A percentile compares a stretch with the other conserved stretches of the same genome.
Conservation (phyloP, 1,139 yeast species). For the Hansenula lynferdii region DNA sequence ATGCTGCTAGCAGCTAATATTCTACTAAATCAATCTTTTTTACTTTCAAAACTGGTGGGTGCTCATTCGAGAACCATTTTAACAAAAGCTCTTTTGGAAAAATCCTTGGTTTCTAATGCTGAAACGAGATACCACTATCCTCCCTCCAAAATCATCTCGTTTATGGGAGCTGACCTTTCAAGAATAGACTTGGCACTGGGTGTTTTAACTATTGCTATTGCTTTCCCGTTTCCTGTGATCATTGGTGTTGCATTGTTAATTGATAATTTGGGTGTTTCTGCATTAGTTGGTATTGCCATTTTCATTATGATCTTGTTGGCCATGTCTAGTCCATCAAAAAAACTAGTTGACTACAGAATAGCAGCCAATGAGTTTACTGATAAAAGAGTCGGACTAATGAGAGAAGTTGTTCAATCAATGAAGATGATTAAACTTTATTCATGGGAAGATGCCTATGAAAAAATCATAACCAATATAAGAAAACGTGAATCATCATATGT, state of each 20-base stretch:
- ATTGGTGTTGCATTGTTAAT: slow-evolving; percentile 57
- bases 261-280: slow-evolving; percentile 65
- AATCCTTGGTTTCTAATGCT: slow-evolving; percentile 54
- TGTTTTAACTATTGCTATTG: slow-evolving; percentile 57
- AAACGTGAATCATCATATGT: slow-evolving; percentile 39
- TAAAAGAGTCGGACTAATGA: slow-evolving; percentile 42
- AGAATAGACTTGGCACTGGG: slow-evolving; percentile 69
- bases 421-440: slow-evolving; percentile 52
- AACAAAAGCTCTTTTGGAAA: slow-evolving; percentile 58
- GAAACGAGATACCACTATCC: slow-evolving; percentile 55
- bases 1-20: slow-evolving; percentile 42
- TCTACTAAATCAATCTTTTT: slow-evolving; percentile 54
- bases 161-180: slow-evolving; percentile 72
- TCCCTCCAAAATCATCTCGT: slow-evolving; percentile 59
- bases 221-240: slow-evolving; percentile 51
- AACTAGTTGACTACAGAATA: slow-evolving; percentile 35
- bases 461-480: slow-evolving; percentile 37
- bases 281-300: slow-evolving; percentile 59
- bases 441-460: slow-evolving; percentile 55
- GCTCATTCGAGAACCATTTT: slow-evolving; percentile 59
- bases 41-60: slow-evolving; percentile 56
- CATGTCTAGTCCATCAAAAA: slow-evolving; percentile 29
- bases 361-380: slow-evolving; percentile 43
- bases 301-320: slow-evolving; percentile 29
- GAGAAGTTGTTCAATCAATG: slow-evolving; percentile 47